Evolutionary conservation across 2,329 filamentous ascomycete species (phyloP), one percentile per base, ranked within the genome.

Genomic region (Aspergillus tamarii): DNA sequence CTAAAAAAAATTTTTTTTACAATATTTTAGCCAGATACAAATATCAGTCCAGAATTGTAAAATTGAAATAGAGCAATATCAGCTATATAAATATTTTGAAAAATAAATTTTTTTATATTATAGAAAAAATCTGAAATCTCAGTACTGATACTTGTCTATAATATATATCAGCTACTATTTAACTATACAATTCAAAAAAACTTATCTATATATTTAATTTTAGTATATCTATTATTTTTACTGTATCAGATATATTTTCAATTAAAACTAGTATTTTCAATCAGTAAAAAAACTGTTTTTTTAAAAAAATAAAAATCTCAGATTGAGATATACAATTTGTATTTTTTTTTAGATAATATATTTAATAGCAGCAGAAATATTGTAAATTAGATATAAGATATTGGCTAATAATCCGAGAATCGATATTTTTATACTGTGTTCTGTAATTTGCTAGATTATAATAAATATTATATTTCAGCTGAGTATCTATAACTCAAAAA

Each of bases 331-430:
- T 50, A 11, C 36, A 36, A 50, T 11, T 14, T 34, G 57, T 19
- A 21, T 57, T 65, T 11, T 69, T 43, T 28, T 65, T 28, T 26
- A 75, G 21, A 69, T 77, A 71, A 43, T 73, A 52, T 26, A 68
- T 66, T 74, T 72, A 78, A 59, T 73, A 73, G 12, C 62, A 66
- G 60, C 72, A 76, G 43, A 69, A 60, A 60, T 75, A 75, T 62
- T 69, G 64, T 2, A 74, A 26, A 11, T 67, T 67, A 23, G 64
- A 16, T 30, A 66, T 57, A 21, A 75, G 55, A 41, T 45, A 14
- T 19, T 64, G 48, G 26, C 55, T 26, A 3, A 65, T 45, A 2
- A 30, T 23, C 7, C 59, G 10, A n/a, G 4, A 8, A 19, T 54
- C 48, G 11, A 67, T 66, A 41, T 67, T 46, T 34, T 21, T 21